Evolutionary conservation across 169 alveolate species (phyloP).

Genomic region (Plasmodium cynomolgi): DNA sequence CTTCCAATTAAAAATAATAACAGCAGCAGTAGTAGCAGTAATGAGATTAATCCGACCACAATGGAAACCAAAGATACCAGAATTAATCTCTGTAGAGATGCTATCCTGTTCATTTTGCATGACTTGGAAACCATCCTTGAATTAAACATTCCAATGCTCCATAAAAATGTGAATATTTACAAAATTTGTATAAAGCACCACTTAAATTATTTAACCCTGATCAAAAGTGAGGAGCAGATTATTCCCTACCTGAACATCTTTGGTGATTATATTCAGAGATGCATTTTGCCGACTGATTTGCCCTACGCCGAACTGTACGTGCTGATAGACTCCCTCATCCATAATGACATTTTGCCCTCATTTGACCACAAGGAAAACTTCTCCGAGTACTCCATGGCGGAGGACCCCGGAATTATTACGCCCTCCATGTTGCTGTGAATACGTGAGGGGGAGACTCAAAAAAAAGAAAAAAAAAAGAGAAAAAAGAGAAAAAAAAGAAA

Average conservation of each 20-base stretch:
- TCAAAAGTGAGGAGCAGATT: slow-evolving; percentile 76
- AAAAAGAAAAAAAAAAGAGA: not conserved
- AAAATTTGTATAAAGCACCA: slow-evolving; percentile 80
- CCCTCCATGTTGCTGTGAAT: slow-evolving; percentile 69
- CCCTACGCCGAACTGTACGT: slow-evolving; percentile 82
- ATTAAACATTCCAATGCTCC: slow-evolving; percentile 81
- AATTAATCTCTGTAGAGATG: slow-evolving; percentile 82
- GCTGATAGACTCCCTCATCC: slow-evolving; percentile 77
- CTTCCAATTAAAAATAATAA: not conserved
- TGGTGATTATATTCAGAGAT: slow-evolving; percentile 82
- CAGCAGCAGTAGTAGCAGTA: not conserved
- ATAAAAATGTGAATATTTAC: slow-evolving; percentile 74
- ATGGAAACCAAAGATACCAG: slow-evolving; percentile 69
- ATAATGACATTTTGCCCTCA: slow-evolving; percentile 77
- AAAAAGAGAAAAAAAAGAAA: not conserved
- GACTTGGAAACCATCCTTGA: slow-evolving; percentile 82
- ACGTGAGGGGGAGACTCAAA: not conserved
- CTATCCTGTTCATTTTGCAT: slow-evolving; percentile 81
- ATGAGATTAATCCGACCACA: slow-evolving; percentile 15
- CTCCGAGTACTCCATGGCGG: slow-evolving; percentile 39
- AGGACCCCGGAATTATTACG: slow-evolving; percentile 74
- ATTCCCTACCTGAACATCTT: slow-evolving; percentile 81
- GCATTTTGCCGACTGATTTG: slow-evolving; percentile 84
- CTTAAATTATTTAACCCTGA: slow-evolving; percentile 76
- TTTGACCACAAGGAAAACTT: slow-evolving; percentile 62